Conservation (phyloP, 108 stramenopile species). For the Bacterosira constricta region DNA sequence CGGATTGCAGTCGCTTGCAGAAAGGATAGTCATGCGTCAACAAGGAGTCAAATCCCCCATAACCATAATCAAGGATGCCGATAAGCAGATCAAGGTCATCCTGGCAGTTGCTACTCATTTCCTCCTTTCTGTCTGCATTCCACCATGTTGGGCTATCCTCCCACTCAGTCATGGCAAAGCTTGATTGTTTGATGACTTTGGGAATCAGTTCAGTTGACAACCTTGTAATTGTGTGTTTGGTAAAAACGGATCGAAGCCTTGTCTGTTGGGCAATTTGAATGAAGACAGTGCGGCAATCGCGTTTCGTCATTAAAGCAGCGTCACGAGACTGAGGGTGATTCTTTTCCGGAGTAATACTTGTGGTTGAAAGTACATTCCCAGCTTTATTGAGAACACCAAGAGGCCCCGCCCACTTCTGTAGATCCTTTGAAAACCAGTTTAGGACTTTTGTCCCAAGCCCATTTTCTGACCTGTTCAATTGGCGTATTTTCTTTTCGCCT, state of each 20-base stretch:
- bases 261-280: constrained; percentile 71
- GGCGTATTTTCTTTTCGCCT: constrained; percentile 47
- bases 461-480: constrained; percentile 57
- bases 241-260: constrained; percentile 65
- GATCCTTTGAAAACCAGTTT: constrained; percentile 67
- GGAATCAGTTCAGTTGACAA: constrained; percentile 39
- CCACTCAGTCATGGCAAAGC: constrained; percentile 55
- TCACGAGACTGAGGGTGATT: constrained; percentile 51
- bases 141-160: constrained; percentile 72
- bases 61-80: constrained; percentile 53
- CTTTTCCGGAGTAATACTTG: constrained; percentile 53
- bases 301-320: constrained; percentile 68
- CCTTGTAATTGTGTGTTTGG: constrained; percentile 43
- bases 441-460: constrained; percentile 73
- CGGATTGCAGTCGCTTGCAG: constrained; percentile 21
- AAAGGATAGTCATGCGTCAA: constrained; percentile 36
- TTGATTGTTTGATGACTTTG: constrained; percentile 54
- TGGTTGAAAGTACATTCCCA: constrained; percentile 53
- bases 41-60: constrained; percentile 54
- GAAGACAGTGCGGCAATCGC: constrained; percentile 61
- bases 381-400: constrained; percentile 57
- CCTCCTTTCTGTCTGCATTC: constrained; percentile 28
- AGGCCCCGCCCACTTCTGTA: constrained; percentile 29
- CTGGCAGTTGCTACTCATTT: constrained; percentile 13
- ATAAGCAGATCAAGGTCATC: constrained; percentile 53